phyloP scores from a whole-genome alignment of 768 basidiomycete species.

The Mycena albidolilacea region DNA sequence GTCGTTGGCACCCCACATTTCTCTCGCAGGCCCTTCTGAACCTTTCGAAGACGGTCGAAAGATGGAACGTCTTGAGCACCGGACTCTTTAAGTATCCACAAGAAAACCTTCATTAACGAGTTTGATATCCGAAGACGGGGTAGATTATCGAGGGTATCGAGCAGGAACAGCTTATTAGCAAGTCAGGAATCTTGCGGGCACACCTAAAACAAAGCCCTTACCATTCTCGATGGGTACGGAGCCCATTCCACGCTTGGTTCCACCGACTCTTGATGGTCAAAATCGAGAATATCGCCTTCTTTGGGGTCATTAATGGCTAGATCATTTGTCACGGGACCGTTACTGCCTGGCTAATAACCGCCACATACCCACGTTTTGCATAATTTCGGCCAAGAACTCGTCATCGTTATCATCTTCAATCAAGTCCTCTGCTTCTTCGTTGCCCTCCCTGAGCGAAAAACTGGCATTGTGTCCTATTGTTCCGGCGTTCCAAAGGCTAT shows the following conservation, averaged over 20 bases:
- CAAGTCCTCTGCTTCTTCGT: too few relatives aligned
- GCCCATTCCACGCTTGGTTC: too few relatives aligned
- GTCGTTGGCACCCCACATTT: constrained; percentile 4
- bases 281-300: too few relatives aligned
- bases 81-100: constrained; percentile 20
- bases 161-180: constrained; percentile 23
- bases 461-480: too few relatives aligned
- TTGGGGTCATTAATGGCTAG: too few relatives aligned
- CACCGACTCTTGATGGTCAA: too few relatives aligned
- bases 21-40: constrained; percentile 14
- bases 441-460: too few relatives aligned
- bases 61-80: constrained; percentile 22
- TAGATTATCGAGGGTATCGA: constrained; percentile 25
- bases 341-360: constrained; percentile 5
- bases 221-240: constrained; percentile 21
- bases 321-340: too few relatives aligned
- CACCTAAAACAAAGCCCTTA: background rate
- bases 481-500: too few relatives aligned
- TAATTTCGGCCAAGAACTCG: too few relatives aligned
- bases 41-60: constrained; percentile 3
- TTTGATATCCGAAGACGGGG: constrained; percentile 22
- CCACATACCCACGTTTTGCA: background rate
- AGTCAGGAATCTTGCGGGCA: too few relatives aligned
- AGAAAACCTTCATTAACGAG: constrained; percentile 23
- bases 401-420: too few relatives aligned